Base-by-base conservation (phyloP, 2,329 filamentous ascomycete species). In the Fulvia fulva region DNA sequence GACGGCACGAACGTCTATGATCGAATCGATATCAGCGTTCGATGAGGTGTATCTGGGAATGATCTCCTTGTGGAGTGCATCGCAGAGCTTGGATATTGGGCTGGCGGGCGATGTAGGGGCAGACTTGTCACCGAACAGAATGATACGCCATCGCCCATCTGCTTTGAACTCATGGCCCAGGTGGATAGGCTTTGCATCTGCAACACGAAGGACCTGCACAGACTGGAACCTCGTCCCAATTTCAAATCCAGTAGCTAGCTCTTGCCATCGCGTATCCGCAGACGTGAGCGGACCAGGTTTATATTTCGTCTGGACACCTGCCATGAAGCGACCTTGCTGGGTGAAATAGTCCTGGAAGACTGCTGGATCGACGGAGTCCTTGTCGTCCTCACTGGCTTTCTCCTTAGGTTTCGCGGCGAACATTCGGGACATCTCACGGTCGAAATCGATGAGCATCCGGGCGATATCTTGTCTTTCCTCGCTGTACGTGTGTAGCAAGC, bases 361-460 rank as follows among this genome's bases (percentile, higher is more conserved):
- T 2, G 68, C 69, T 5, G 71, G 71, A 51, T 73, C 71, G 19
- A 74, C 61, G 22, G 64, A 60, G 23, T 70, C 65, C 49, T 64
- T 56, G 46, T 70, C 67, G 30, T 65, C 59, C 3, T 55, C 54
- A 2, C 56, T 56, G 19, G 56, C 62, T 26, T 63, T 64, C n/a
- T 50, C 50, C 53, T 66, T 60, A 1, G 70, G 70, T 55, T 72
- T 71, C 0, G 77, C 77, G 0, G 75, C 77, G 59, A 80, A 80
- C 57, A 81, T 71, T 9, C 73, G 70, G 0, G 77, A 76, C 64
- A 80, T 79, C 51, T 78, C 74, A 57, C 77, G 75, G 52, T 81
- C 79, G 60, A 81, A 81, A 5, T 73, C 74, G 60, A 91, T 89
- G 0, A 90, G 79, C 41, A 87, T 81, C 61, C 85, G 77, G 0